Evolutionary conservation across 2,329 filamentous ascomycete species (phyloP).

Genomic region (Thelonectria blattea): DNA sequence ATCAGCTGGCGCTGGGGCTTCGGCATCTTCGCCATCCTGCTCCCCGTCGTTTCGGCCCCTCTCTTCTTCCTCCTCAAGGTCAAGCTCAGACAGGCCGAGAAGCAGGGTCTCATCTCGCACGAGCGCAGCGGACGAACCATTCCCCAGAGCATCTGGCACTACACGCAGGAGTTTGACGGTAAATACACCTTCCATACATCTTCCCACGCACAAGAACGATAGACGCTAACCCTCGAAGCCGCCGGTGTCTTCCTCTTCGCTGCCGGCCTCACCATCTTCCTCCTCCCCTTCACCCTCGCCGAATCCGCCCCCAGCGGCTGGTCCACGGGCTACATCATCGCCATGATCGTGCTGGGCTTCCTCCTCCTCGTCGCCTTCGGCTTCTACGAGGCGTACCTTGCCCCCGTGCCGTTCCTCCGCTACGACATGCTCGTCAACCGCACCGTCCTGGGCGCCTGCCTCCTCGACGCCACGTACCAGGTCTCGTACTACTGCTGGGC

Average conservation of each 20-base stretch:
- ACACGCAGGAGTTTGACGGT: conserved; percentile 19
- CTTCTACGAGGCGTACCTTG: conserved; percentile 60
- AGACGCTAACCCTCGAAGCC: conserved; percentile 49
- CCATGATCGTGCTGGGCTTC: conserved; percentile 62
- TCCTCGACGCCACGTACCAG: conserved; percentile 45
- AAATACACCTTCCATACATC: not conserved
- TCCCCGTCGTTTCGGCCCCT: conserved; percentile 63
- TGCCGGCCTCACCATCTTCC: conserved; percentile 56
- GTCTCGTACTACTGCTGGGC: conserved; percentile 52
- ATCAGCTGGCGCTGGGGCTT: conserved; percentile 45
- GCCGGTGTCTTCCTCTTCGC: conserved; percentile 58
- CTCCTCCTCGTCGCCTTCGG: conserved; percentile 55
- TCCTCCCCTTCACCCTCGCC: conserved; percentile 63
- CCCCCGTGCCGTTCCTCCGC: conserved; percentile 60
- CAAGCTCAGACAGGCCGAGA: conserved; percentile 61
- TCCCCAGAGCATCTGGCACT: conserved; percentile 47
- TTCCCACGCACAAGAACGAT: conserved; percentile 27
- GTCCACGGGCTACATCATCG: conserved; percentile 55
- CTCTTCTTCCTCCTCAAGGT: conserved; percentile 59
- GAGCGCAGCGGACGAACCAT: conserved; percentile 49
- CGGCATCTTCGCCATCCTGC: conserved; percentile 67
- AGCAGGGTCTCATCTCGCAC: conserved; percentile 50
- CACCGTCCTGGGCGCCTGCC: conserved; percentile 55
- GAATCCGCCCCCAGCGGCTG: conserved; percentile 48
- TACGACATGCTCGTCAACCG: conserved; percentile 53